Evolutionary conservation across 1,284 basidiomycete species (phyloP).

Genomic region (Puccinia coronata): DNA sequence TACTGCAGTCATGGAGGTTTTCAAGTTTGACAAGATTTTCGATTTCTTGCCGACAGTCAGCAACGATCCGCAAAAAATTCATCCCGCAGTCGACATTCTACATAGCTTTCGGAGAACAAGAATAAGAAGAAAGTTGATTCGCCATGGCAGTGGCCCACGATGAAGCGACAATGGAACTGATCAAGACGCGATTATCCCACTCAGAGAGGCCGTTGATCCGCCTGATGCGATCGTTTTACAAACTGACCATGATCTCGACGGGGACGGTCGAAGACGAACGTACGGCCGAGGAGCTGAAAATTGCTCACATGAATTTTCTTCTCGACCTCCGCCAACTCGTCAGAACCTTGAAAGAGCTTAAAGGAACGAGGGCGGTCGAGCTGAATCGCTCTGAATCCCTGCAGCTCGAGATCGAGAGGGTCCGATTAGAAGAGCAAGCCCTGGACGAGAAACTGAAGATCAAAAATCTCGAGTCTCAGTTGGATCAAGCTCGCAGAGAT

Average conservation of each 20-base stretch:
- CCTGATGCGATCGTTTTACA: slow-evolving; percentile 21
- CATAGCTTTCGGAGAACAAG: too few species aligned
- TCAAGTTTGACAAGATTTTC: too few species aligned
- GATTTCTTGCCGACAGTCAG: too few species aligned
- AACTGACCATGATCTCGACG: slow-evolving; percentile 5
- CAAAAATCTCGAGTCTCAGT: slow-evolving; percentile 19
- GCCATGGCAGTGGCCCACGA: slow-evolving; percentile 40
- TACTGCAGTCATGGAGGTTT: too few species aligned
- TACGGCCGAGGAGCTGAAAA: background rate
- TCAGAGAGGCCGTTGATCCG: slow-evolving; percentile 34
- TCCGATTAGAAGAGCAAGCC: slow-evolving; percentile 6
- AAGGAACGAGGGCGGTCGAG: background rate
- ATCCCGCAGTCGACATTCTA: too few species aligned
- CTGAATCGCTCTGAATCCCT: slow-evolving; percentile 14
- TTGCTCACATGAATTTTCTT: slow-evolving; percentile 26
- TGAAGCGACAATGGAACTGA: slow-evolving; percentile 43
- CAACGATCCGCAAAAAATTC: too few species aligned
- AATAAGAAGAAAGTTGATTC: background rate
- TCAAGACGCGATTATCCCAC: slow-evolving; percentile 25
- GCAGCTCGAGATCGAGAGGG: slow-evolving; percentile 5
- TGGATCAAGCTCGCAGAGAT: slow-evolving; percentile 40
- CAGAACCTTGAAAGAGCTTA: slow-evolving; percentile 11
- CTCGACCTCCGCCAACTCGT: slow-evolving; percentile 14
- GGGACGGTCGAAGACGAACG: background rate
- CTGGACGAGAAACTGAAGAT: slow-evolving; percentile 10